phyloP scores from a whole-genome alignment of 352 stramenopile genomes.

The Phytophthora ohioensis region DNA sequence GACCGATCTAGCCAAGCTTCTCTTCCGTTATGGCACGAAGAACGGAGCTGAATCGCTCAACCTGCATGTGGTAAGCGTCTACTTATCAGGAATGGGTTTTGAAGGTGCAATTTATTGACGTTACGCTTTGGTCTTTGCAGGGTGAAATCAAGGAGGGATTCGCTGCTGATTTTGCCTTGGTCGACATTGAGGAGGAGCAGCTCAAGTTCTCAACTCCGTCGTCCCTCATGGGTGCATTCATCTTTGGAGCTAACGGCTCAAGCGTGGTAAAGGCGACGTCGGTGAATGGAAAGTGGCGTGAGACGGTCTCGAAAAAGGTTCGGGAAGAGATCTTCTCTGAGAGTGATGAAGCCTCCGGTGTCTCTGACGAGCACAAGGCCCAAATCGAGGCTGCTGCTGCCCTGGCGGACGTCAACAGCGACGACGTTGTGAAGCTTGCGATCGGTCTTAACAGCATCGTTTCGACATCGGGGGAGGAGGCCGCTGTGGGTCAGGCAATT shows the following conservation, averaged over 20 bases:
- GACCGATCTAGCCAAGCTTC: conserved; percentile 65
- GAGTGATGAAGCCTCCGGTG: conserved; percentile 14
- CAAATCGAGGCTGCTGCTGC: conserved; percentile 59
- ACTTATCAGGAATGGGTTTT: neutral
- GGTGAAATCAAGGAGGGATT: conserved; percentile 74
- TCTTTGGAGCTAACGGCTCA: conserved; percentile 76
- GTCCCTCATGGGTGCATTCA: conserved; percentile 72
- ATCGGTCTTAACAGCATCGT: conserved; percentile 76
- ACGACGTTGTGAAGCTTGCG: conserved; percentile 70
- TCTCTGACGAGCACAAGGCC: conserved; percentile 53
- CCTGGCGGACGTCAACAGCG: conserved; percentile 62
- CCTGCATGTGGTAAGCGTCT: conserved; percentile 61
- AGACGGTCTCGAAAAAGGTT: conserved; percentile 41
- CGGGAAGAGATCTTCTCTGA: neutral
- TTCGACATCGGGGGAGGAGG: conserved; percentile 80
- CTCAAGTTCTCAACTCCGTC: conserved; percentile 67
- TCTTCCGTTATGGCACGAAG: conserved; percentile 75
- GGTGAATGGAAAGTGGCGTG: conserved; percentile 77
- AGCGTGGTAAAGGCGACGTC: conserved; percentile 78
- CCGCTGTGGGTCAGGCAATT: conserved; percentile 70
- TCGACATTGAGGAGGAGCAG: conserved; percentile 77
- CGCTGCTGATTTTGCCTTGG: conserved; percentile 73
- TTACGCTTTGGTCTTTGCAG: conserved; percentile 33
- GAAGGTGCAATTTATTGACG: conserved; percentile 3
- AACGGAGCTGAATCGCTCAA: conserved; percentile 75